Percentiles rank a stretch among this genome's conserved stretches.
Evolutionary conservation across 768 basidiomycete genomes (phyloP).

Genomic region (Rhodotorula taiwanensis): DNA sequence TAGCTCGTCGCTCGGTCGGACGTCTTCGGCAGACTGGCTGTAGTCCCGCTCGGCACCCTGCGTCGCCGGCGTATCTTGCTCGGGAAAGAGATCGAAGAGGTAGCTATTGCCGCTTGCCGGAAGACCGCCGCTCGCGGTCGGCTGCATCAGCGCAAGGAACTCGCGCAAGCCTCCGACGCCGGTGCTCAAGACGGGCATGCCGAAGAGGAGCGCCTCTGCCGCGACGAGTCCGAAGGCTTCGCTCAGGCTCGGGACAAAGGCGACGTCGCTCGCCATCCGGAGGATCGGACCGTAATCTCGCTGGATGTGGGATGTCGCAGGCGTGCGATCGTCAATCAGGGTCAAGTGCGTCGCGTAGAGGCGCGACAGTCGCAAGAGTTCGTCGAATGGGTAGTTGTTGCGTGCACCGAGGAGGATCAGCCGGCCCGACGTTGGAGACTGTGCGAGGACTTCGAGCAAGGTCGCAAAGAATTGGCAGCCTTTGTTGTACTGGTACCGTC

Average conservation of each 20-base stretch:
- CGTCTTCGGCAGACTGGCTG: not conserved
- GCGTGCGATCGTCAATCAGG: conserved; percentile 8
- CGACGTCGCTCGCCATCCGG: conserved; percentile 24
- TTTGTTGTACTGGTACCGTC: conserved; percentile 32
- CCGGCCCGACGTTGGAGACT: not conserved
- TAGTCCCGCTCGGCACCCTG: conserved; percentile 8
- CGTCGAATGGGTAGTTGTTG: conserved; percentile 22
- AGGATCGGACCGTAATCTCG: conserved; percentile 4
- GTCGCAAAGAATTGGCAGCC: conserved; percentile 19
- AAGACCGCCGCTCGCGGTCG: not conserved
- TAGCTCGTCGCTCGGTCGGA: conserved; percentile 1
- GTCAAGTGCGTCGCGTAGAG: conserved; percentile 7
- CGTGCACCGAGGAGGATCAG: conserved; percentile 24
- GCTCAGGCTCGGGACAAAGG: conserved; percentile 16
- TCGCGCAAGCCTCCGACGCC: conserved; percentile 24
- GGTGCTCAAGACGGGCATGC: conserved; percentile 13
- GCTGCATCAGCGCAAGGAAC: conserved; percentile 3
- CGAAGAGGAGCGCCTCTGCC: conserved; percentile 25
- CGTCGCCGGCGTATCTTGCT: not conserved
- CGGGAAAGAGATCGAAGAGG: conserved; percentile 12
- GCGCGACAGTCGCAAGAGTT: not conserved
- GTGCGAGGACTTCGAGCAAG: conserved; percentile 10
- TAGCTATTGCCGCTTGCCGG: not conserved
- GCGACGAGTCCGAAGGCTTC: conserved; percentile 30
- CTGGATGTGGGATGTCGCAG: not conserved